These are phyloP conservation scores for Acacia crassicarpa DNA, from an alignment of 306 rosid species.

Conservation along the genomic window DNA sequence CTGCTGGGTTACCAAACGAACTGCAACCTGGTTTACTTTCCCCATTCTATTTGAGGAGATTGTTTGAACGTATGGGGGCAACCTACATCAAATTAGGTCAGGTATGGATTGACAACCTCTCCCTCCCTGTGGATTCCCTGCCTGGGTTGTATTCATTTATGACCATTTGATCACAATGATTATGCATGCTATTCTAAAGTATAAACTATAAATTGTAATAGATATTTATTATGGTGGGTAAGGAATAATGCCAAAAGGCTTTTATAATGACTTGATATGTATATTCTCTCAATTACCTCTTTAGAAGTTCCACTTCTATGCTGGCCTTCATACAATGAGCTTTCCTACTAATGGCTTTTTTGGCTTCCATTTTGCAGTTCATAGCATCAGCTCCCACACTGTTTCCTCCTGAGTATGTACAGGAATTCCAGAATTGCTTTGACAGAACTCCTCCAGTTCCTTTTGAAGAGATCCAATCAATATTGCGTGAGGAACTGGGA, in stretches of 20 bases:
- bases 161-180: neutral
- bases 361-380: conserved; percentile 57
- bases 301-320: conserved; percentile 10
- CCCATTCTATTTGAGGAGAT: conserved; percentile 77
- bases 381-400: conserved; percentile 93
- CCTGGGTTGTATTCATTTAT: neutral
- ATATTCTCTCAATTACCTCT: neutral
- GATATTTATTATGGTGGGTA: conserved; percentile 7
- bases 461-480: conserved; percentile 68
- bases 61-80: conserved; percentile 96
- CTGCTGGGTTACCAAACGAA: conserved; percentile 65
- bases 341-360: conserved; percentile 31
- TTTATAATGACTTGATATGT: conserved; percentile 25
- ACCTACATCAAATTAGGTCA: conserved; percentile 94
- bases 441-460: conserved; percentile 92
- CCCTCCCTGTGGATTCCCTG: neutral
- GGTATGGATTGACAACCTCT: conserved; percentile 46
- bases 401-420: conserved; percentile 91
- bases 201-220: neutral
- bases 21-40: conserved; percentile 81
- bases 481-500: conserved; percentile 73
- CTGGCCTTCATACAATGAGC: conserved; percentile 12
- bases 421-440: conserved; percentile 93
- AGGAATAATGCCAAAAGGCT: neutral
- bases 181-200: neutral